Conservation (phyloP, 2,329 filamentous ascomycete genomes). For the Aureobasidium sp. region DNA sequence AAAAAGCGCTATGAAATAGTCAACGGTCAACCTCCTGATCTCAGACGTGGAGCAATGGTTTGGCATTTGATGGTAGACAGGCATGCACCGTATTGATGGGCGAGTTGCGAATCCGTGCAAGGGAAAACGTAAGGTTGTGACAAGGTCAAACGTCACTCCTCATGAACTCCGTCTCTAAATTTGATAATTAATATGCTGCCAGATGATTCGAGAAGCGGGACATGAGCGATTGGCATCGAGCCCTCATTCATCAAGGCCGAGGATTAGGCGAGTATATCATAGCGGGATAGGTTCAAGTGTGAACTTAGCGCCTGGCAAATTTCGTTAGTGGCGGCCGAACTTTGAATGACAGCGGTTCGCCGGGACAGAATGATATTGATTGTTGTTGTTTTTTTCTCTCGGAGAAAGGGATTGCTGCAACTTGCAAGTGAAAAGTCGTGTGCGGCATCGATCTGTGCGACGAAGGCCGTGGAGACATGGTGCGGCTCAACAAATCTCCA, state of each 20-base stretch:
- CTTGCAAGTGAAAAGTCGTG: background rate
- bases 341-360: background rate
- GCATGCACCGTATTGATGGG: no score
- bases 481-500: background rate
- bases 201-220: background rate
- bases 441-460: background rate
- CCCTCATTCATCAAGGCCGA: background rate
- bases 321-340: slow-evolving; percentile 8
- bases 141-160: no score
- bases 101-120: no score
- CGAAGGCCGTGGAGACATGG: background rate
- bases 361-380: background rate
- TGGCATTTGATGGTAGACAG: no score
- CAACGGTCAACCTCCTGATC: no score
- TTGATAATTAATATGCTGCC: no score
- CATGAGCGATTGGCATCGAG: background rate
- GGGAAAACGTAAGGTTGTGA: no score
- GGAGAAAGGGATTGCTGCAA: background rate
- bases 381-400: background rate
- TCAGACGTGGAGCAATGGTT: no score
- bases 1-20: no score
- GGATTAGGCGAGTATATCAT: background rate
- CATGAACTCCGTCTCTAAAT: no score
- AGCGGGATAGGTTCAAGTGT: background rate
- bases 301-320: slow-evolving; percentile 6